Percentiles rank a stretch among this genome's conserved stretches.
phyloP scores from a whole-genome alignment of 1,284 basidiomycete genomes.

The Fomitopsis pinicola region DNA sequence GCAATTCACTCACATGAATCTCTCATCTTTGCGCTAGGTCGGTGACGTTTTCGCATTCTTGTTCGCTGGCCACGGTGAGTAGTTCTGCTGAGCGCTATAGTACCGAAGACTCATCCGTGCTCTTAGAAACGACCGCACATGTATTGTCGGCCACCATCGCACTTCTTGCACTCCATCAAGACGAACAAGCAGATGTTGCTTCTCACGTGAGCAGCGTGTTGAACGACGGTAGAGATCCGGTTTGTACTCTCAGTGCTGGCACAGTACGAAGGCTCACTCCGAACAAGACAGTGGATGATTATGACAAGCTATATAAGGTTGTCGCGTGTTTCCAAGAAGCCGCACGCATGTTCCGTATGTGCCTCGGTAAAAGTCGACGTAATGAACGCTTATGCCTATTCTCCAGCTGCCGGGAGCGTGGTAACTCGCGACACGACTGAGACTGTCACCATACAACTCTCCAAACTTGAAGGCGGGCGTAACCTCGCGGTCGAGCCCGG shows the following conservation, averaged over 20 bases:
- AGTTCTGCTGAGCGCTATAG: background rate
- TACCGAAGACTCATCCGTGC: background rate
- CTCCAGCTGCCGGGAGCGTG: slow-evolving; percentile 12
- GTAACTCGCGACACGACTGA: slow-evolving; percentile 9
- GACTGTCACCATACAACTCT: slow-evolving; percentile 4
- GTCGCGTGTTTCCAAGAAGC: slow-evolving; percentile 16
- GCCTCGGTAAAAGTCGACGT: background rate
- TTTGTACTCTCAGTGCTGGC: too few relatives aligned
- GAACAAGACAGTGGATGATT: slow-evolving; percentile 11
- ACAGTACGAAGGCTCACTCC: background rate
- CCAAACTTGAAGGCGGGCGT: background rate
- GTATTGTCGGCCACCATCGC: slow-evolving; percentile 12
- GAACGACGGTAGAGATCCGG: too few relatives aligned
- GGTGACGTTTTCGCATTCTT: slow-evolving; percentile 16
- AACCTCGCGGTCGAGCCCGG: slow-evolving; percentile 9
- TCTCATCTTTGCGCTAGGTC: background rate
- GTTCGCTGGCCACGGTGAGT: slow-evolving; percentile 16
- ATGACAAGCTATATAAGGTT: slow-evolving; percentile 3
- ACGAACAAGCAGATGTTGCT: slow-evolving; percentile 10
- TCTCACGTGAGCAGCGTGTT: background rate
- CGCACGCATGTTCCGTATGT: slow-evolving; percentile 16
- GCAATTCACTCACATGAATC: background rate
- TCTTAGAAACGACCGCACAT: slow-evolving; percentile 13
- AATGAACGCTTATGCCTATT: background rate
- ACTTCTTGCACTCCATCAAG: slow-evolving; percentile 11